These are phyloP conservation scores for Nannochloropsis gaditana DNA, from an alignment of 108 stramenopile species.

Conservation along the genomic window DNA sequence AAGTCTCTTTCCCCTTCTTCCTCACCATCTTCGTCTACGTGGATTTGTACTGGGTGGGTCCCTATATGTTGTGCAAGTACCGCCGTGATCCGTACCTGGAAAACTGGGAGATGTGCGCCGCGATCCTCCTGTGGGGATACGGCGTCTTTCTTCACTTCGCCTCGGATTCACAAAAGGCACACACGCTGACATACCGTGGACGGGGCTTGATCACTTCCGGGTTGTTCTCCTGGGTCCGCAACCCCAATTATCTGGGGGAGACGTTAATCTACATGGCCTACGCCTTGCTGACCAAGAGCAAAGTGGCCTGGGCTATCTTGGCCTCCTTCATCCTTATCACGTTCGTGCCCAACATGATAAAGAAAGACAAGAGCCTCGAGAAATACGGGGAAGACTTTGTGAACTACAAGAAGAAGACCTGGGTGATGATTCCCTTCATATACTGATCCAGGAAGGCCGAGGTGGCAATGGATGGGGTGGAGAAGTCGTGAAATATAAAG, in stretches of 20 bases:
- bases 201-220: background rate
- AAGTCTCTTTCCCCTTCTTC: background rate
- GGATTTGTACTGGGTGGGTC: background rate
- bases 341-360: background rate
- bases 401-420: constrained; percentile 13
- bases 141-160: constrained; percentile 9
- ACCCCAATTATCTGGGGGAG: background rate
- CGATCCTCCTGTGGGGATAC: background rate
- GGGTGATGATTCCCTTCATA: constrained; percentile 13
- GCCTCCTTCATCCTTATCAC: background rate
- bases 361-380: constrained; percentile 7
- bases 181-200: background rate
- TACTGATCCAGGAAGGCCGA: background rate
- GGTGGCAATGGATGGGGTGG: background rate
- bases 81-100: background rate
- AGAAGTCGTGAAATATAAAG: background rate
- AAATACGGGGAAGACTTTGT: background rate
- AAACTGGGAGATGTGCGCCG: constrained; percentile 10
- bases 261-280: background rate
- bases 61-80: background rate
- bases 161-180: background rate
- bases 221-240: background rate
- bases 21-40: background rate
- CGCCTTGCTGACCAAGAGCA: background rate
- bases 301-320: background rate